Evolutionary conservation across 2,329 filamentous ascomycete species (phyloP), one percentile per base, ranked within the genome.

Genomic region (Claviceps arundinis): DNA sequence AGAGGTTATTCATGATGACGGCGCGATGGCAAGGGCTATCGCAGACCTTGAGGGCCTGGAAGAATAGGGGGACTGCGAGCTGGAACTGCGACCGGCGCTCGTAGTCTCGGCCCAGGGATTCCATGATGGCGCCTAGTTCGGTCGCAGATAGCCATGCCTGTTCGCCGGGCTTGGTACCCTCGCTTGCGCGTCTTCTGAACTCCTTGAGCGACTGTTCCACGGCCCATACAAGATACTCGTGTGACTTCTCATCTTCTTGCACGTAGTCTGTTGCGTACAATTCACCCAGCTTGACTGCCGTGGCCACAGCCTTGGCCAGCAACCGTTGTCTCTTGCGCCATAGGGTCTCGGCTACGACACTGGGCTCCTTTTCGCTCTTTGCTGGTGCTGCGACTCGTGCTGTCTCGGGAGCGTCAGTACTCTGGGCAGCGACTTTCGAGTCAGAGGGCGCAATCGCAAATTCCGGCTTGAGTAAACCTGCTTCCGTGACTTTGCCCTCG

Each of bases 1-100:
- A 80, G 54, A 91, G 75, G 65, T 91, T 91, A 71, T 89, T 90
- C 87, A 91, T 94, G 63, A 96, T 73, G 14, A 90, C 76, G 30
- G 88, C 85, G 49, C 85, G 82, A 64, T 95, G 89, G 64, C 90
- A 96, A 34, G 74, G 76, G 26, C 71, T 70, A 22, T 68, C 80
- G 75, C 64, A 84, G 46, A 93, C 69, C 17, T 82, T 77, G 37
- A 95, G 73, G 5, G 90, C 88, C 62, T 94, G 89, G 60, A 96
- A 80, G 65, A 90, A 95, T 34, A 96, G 74, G 3, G 90, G 89
- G 22, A 90, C 78, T 5, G 90, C 85, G 2, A 96, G 81, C 58
- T 91, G 87, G 62, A 89, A 84, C 59, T 87, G 81, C 45, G 83
- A 79, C 59, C 80, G 81, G 48, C 77, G 75, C 62, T 87, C 81